phyloP scores from a whole-genome alignment of 129 eudicot species.

The Lactuca sativa region DNA sequence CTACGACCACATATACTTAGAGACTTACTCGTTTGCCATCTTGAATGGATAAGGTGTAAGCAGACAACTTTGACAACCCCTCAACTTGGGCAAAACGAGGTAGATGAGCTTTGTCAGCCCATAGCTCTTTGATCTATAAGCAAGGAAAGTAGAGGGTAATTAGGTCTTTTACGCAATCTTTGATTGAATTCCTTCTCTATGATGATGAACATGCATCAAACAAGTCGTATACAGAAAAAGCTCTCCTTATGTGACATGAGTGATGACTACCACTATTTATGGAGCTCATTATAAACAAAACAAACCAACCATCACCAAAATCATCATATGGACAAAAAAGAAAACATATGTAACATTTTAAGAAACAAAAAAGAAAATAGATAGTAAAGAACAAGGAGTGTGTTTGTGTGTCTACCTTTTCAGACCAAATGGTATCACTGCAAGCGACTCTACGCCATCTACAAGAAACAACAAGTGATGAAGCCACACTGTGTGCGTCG shows the following conservation, averaged over 20 bases:
- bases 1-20: too few species aligned
- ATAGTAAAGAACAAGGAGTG: not conserved
- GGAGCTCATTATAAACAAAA: too few species aligned
- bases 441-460: slow-evolving; percentile 48
- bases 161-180: not conserved
- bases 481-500: slow-evolving; percentile 69
- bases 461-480: slow-evolving; percentile 28
- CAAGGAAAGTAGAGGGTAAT: not conserved
- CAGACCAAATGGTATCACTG: slow-evolving; percentile 50
- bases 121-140: slow-evolving; percentile 62
- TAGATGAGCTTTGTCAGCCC: slow-evolving; percentile 80
- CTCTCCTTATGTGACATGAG: too few species aligned
- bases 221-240: not conserved
- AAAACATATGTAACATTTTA: too few species aligned
- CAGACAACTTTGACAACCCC: too few species aligned
- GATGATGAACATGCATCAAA: slow-evolving; percentile 1
- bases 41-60: too few species aligned
- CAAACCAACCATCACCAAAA: too few species aligned
- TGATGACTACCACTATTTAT: too few species aligned
- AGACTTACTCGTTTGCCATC: too few species aligned
- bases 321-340: too few species aligned
- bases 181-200: not conserved
- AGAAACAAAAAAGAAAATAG: not conserved
- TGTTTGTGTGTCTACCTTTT: slow-evolving; percentile 30
- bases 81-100: slow-evolving; percentile 54